A percentile compares a stretch with the other conserved stretches of the same genome.
Evolutionary conservation across 805 yeast genomes (phyloP).

Genomic region (Saccharomyces jurei): DNA sequence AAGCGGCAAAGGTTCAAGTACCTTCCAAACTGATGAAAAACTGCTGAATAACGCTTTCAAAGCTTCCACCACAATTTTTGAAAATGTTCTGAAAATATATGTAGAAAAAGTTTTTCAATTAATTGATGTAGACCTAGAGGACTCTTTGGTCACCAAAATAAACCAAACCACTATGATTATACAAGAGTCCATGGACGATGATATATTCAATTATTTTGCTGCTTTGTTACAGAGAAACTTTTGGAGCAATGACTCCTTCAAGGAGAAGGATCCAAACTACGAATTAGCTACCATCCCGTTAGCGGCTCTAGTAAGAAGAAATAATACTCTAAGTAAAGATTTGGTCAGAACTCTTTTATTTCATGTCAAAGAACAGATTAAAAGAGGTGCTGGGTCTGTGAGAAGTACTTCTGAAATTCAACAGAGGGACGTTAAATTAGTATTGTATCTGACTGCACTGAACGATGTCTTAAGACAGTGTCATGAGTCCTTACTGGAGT

Average conservation of each 20-base stretch:
- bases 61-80: slow-evolving; percentile 69
- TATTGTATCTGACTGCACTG: slow-evolving; percentile 61
- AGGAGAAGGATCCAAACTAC: slow-evolving; percentile 50
- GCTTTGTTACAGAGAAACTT: slow-evolving; percentile 34
- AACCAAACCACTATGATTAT: slow-evolving; percentile 41
- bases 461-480: slow-evolving; percentile 68
- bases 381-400: slow-evolving; percentile 71
- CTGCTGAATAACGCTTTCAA: slow-evolving; percentile 49
- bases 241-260: slow-evolving; percentile 44
- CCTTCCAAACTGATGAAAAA: slow-evolving; percentile 37
- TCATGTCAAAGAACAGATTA: slow-evolving; percentile 56
- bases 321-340: slow-evolving; percentile 23
- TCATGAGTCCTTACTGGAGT: slow-evolving; percentile 39
- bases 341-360: slow-evolving; percentile 26
- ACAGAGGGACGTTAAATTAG: slow-evolving; percentile 71
- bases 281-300: slow-evolving; percentile 65
- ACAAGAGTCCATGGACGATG: slow-evolving; percentile 54
- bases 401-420: slow-evolving; percentile 58
- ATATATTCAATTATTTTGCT: slow-evolving; percentile 40
- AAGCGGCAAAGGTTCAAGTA: slow-evolving; percentile 16
- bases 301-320: slow-evolving; percentile 62
- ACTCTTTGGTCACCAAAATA: slow-evolving; percentile 32
- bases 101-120: slow-evolving; percentile 52
- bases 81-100: slow-evolving; percentile 47
- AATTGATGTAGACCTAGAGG: slow-evolving; percentile 44